Evolutionary conservation across 768 basidiomycete genomes (phyloP), one percentile per base, ranked within the genome.

Genomic region (Leccinum disarticulatum): DNA sequence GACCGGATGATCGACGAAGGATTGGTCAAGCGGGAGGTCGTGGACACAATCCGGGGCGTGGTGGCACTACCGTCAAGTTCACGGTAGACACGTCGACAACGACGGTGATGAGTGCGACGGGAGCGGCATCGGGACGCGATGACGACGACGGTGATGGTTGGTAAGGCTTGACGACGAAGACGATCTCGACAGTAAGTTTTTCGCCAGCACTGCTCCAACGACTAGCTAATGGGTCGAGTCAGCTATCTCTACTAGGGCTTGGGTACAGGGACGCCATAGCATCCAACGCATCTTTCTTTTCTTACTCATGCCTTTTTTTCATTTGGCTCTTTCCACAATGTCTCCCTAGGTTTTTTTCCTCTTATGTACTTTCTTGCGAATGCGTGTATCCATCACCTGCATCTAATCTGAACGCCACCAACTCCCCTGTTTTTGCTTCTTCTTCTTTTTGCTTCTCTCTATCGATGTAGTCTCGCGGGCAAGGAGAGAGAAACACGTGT

Each of bases 1-100:
- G 57, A 68, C 22, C 55, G 36, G 46, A 69, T 67, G 66, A 17
- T 51, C 1, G 25, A 8, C 5, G 61, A 61, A 30, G 57, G 19
- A 1, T n/a, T 73, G 31, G 65, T 71, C n/a, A 38, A 7, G 17
- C 52, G 35, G 1, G 30, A 1, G 10, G 55, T 52, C 17, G 63
- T 70, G 25, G 61, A 65, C 2, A 46, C 13, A 41, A 62, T 68
- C 48, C 57, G 50, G 52, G 46, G 56, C 3, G 58, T 54, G 2
- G 50, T 70, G 28, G 49, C 68, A 19, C n/a, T 69, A 7, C 38
- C 50, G 19, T 30, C 57, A n/a, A 33, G 41, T 50, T 28, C 28
- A 50, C 17, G 27, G 27, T 49, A 28, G 27, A 14, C 5, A 35
- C 33, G 33, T 35, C 48, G 47, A 27, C 9, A 25, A 25, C 25